Base-by-base conservation (phyloP, 805 yeast genomes). In the Starmera dryadoides region DNA sequence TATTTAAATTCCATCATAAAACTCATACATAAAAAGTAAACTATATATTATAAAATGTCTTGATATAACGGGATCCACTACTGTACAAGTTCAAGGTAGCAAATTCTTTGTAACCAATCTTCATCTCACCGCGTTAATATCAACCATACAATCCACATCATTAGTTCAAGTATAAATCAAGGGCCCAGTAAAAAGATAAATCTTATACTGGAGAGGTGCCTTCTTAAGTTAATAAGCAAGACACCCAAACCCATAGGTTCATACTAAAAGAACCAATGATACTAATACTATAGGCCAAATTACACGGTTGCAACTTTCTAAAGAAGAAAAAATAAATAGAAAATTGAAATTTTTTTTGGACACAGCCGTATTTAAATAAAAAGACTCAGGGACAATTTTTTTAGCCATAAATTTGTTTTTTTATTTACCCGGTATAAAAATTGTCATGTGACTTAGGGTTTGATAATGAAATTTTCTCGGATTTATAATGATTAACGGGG, bases 61-160 rank as follows among this genome's bases (percentile, higher is more conserved):
- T 65, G 71, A 59, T 53, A 53, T 64, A 64, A 66, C 72, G 72
- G 72, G 72, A 66, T 54, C 62, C 69, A 43, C 34, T 48, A 47
- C 55, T 66, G 64, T 52, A 55, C 58, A 29, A 45, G 52, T 58
- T 65, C 28, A 25, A 25, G 55, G 58, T 42, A 47, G 53, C 56
- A 60, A 58, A 63, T 66, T 50, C 72, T 66, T 55, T 52, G 49
- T 63, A 64, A 60, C 58, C 70, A 63, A 64, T 33, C 49, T 59
- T 51, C 32, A 44, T 63, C 69, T 65, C 60, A 57, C 70, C 69
- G 57, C 11, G 28, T 4, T 12, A 11, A 25, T 25, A 25, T 25
- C 28, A 25, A 25, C 28, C 28, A 25, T 12, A 25, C 28, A 25
- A 4, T 30, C 28, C 19, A 30, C 32, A 15, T 17, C 17, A 11